Percentiles rank a stretch among this genome's conserved stretches.
Evolutionary conservation across 2,329 filamentous ascomycete species (phyloP).

Genomic region (Fusarium ambrosium): DNA sequence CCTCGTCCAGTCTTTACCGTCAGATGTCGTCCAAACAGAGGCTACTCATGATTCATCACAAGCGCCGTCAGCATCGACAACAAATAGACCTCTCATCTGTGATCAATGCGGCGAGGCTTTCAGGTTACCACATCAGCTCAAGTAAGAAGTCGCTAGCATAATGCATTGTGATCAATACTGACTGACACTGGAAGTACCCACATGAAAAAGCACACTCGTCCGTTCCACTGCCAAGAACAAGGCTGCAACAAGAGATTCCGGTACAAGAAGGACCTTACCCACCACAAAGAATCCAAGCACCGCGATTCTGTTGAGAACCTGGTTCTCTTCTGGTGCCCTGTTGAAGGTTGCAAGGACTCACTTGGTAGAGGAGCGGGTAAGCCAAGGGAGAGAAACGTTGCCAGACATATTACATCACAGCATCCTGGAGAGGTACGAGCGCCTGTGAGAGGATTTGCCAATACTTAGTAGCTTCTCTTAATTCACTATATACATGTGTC

Average conservation of each 20-base stretch:
- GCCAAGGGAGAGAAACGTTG: not conserved
- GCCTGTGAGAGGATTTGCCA: not conserved
- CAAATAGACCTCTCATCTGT: not conserved
- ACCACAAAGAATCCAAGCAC: conserved; percentile 5
- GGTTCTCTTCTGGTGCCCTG: conserved; percentile 3
- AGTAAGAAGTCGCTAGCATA: not conserved
- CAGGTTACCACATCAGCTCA: not conserved
- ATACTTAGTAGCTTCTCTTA: not conserved
- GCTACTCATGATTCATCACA: not conserved
- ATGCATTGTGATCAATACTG: not conserved
- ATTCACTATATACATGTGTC: not conserved
- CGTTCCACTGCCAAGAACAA: not conserved
- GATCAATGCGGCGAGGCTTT: not conserved
- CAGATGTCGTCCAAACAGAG: not conserved
- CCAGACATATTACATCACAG: not conserved
- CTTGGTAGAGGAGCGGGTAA: not conserved
- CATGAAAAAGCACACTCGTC: conserved; percentile 1
- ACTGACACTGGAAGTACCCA: not conserved
- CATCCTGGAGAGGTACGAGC: not conserved
- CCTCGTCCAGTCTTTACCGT: conserved; percentile 5
- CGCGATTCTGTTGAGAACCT: not conserved
- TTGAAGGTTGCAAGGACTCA: conserved; percentile 1
- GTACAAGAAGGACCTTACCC: not conserved
- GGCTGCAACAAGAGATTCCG: not conserved
- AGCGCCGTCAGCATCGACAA: not conserved